phyloP scores from a whole-genome alignment of 164 flowering plant genomes.

The Nelumbo lutea region DNA sequence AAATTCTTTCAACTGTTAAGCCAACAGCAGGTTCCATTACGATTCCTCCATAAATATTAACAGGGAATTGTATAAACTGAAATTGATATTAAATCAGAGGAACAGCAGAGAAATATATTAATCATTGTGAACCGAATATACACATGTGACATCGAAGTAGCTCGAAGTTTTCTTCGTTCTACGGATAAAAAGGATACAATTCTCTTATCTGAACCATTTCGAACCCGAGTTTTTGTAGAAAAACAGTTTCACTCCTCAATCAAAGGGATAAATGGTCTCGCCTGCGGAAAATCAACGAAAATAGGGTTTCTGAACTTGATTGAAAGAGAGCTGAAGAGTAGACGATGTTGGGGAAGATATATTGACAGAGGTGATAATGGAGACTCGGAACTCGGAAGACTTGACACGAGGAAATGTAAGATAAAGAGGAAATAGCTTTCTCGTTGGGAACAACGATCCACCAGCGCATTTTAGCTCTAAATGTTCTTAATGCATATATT shows the following conservation, averaged over 20 bases:
- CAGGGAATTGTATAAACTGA: neutral
- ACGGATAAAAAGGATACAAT: conserved; percentile 43
- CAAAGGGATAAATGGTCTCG: neutral
- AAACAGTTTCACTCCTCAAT: neutral
- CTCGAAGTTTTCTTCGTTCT: neutral
- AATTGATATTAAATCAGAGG: neutral
- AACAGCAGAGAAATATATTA: neutral
- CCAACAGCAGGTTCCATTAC: neutral
- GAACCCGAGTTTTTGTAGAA: neutral
- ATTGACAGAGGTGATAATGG: neutral
- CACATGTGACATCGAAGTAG: neutral
- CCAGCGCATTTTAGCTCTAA: conserved; percentile 10
- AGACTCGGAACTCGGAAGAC: neutral
- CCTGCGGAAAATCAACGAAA: neutral
- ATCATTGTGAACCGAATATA: neutral
- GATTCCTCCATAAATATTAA: neutral
- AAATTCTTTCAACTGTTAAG: neutral
- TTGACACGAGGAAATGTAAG: neutral
- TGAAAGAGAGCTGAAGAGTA: neutral
- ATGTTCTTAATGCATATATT: neutral
- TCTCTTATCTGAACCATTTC: conserved; percentile 52
- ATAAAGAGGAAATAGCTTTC: neutral
- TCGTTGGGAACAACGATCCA: conserved; percentile 5
- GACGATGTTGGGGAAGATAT: neutral
- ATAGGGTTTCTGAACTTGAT: neutral